Evolutionary conservation across 805 yeast genomes (phyloP).

Genomic region (Candida caryicola): DNA sequence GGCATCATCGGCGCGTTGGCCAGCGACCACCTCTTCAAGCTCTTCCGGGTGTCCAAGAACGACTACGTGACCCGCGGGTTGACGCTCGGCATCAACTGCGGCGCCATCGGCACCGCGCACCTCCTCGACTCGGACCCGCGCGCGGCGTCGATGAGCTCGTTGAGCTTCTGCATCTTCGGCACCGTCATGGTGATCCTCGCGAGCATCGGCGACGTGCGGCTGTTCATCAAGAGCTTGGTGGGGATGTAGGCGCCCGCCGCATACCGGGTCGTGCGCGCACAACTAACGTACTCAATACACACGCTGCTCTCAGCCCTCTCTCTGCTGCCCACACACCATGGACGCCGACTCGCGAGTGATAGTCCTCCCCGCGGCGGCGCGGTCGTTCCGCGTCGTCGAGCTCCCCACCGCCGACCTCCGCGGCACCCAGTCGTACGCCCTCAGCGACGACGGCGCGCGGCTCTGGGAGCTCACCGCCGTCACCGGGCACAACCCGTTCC

Average conservation of each 20-base stretch:
- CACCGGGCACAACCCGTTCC: conserved; percentile 34
- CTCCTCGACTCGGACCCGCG: conserved; percentile 66
- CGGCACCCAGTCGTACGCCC: conserved; percentile 4
- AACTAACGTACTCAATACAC: too few species aligned
- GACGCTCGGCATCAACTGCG: conserved; percentile 73
- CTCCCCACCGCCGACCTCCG: not conserved
- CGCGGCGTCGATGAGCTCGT: conserved; percentile 75
- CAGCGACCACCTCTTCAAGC: conserved; percentile 51
- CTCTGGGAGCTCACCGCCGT: conserved; percentile 42
- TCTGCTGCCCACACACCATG: too few species aligned
- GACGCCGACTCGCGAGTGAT: too few species aligned
- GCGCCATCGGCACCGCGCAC: conserved; percentile 82
- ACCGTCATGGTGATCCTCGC: conserved; percentile 68
- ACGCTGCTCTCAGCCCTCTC: too few species aligned
- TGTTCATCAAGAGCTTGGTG: conserved; percentile 45
- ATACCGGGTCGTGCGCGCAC: not conserved
- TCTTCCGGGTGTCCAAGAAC: conserved; percentile 52
- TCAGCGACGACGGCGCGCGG: conserved; percentile 3
- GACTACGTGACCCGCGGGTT: conserved; percentile 78
- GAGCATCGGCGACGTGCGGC: conserved; percentile 46
- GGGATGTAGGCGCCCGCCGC: conserved; percentile 25
- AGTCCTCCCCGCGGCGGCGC: too few species aligned
- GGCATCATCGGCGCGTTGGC: conserved; percentile 74
- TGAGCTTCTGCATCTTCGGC: conserved; percentile 71
- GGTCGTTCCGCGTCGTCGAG: not conserved